Conservation (phyloP, 2,329 filamentous ascomycete species). For the Cadophora sp. region DNA sequence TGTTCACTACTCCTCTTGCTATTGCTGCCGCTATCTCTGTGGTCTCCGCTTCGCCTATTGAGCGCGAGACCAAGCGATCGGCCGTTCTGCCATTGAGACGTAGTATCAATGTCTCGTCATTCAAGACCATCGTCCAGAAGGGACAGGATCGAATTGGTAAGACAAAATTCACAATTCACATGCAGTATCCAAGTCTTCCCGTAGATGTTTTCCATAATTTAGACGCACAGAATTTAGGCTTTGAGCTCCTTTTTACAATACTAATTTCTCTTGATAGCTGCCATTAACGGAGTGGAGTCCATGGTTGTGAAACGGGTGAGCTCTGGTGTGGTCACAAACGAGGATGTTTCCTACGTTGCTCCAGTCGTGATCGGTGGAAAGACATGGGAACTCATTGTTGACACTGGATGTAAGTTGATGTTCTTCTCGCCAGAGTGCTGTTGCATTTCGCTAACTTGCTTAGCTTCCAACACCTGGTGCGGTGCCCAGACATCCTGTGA, state of each 20-base stretch:
- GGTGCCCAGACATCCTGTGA: slow-evolving; percentile 29
- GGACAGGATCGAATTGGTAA: slow-evolving; percentile 39
- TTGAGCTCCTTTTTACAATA: background rate
- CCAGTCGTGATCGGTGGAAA: slow-evolving; percentile 40
- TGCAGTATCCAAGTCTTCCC: too few species aligned
- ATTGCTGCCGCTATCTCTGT: slow-evolving; percentile 37
- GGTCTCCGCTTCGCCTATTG: slow-evolving; percentile 40
- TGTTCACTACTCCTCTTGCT: slow-evolving; percentile 36
- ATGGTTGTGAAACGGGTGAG: slow-evolving; percentile 2
- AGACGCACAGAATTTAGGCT: background rate
- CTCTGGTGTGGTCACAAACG: slow-evolving; percentile 41
- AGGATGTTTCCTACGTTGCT: slow-evolving; percentile 41
- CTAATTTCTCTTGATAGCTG: background rate
- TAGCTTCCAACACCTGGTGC: slow-evolving; percentile 42
- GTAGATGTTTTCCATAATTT: background rate
- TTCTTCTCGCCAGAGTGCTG: background rate
- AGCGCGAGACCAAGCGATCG: slow-evolving; percentile 32
- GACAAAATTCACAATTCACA: background rate
- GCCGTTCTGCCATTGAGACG: slow-evolving; percentile 37
- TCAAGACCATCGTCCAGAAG: slow-evolving; percentile 38
- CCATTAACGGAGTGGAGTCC: slow-evolving; percentile 35
- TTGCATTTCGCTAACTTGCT: slow-evolving; percentile 22
- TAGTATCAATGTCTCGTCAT: slow-evolving; percentile 37
- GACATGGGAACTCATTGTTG: slow-evolving; percentile 42
- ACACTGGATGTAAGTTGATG: slow-evolving; percentile 42